phyloP scores from a whole-genome alignment of 495 filamentous ascomycete species.

The Talaromyces wortmannii region DNA sequence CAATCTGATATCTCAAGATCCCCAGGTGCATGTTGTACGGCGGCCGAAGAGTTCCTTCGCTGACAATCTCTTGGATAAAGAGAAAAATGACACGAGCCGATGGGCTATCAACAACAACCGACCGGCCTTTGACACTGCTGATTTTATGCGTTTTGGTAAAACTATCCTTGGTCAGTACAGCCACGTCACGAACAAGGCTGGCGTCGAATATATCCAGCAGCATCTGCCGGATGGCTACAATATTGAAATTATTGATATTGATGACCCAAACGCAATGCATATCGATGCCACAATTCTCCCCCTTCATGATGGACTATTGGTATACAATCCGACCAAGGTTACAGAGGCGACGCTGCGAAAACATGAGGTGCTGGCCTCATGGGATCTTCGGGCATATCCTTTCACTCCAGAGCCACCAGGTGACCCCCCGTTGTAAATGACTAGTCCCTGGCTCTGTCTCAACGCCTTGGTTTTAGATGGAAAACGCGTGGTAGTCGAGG shows the following conservation, averaged over 20 bases:
- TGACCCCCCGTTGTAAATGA: conserved; percentile 11
- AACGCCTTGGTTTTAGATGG: conserved; percentile 14
- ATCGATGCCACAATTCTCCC: conserved; percentile 19
- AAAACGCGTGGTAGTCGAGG: conserved; percentile 14
- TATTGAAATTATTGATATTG: conserved; percentile 12
- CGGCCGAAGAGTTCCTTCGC: conserved; percentile 3
- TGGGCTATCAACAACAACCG: conserved; percentile 18
- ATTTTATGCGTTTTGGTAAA: conserved; percentile 20
- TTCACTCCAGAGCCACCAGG: conserved; percentile 4
- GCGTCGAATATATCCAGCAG: conserved; percentile 14
- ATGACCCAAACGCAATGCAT: conserved; percentile 16
- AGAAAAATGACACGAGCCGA: not conserved
- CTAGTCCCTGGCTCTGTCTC: conserved; percentile 10
- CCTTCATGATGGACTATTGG: conserved; percentile 11
- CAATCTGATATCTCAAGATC: conserved; percentile 1
- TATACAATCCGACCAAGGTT: conserved; percentile 12
- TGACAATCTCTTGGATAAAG: not conserved
- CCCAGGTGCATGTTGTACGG: conserved; percentile 7
- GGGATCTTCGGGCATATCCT: conserved; percentile 13
- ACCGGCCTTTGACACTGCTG: conserved; percentile 20
- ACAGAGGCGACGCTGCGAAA: conserved; percentile 9
- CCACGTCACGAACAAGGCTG: conserved; percentile 17
- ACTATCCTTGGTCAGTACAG: conserved; percentile 15
- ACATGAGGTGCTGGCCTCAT: conserved; percentile 8
- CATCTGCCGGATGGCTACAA: conserved; percentile 10